phyloP scores from a whole-genome alignment of 768 basidiomycete genomes.

The Phaeolepiota aurea region DNA sequence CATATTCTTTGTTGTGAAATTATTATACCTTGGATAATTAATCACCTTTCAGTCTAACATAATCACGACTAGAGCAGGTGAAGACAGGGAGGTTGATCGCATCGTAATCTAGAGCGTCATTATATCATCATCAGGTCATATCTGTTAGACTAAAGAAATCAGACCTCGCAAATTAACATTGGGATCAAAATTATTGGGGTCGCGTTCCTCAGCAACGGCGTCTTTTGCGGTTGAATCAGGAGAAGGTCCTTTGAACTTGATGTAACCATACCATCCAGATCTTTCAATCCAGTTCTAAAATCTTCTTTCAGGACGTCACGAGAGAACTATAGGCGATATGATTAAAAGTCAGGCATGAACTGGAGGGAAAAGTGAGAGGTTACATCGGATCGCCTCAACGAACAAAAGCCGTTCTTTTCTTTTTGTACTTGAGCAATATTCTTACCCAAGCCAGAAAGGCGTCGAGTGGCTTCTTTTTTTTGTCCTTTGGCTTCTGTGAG shows the following conservation, averaged over 20 bases:
- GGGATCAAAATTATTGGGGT: constrained; percentile 51
- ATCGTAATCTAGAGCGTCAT: constrained; percentile 37
- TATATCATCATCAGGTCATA: background rate
- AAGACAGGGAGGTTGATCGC: constrained; percentile 57
- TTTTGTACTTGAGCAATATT: constrained; percentile 38
- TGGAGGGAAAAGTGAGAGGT: constrained; percentile 3
- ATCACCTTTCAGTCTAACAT: constrained; percentile 45
- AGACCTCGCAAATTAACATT: constrained; percentile 38
- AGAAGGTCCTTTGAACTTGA: too few relatives aligned
- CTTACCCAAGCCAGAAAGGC: constrained; percentile 28
- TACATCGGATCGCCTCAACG: constrained; percentile 48
- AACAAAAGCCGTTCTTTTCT: constrained; percentile 57
- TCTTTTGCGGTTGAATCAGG: too few relatives aligned
- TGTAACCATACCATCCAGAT: constrained; percentile 46
- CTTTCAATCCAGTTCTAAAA: constrained; percentile 49
- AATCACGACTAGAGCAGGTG: constrained; percentile 53
- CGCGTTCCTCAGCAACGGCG: constrained; percentile 45
- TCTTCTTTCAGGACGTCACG: constrained; percentile 50
- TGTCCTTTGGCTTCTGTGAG: constrained; percentile 26
- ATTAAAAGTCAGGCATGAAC: background rate
- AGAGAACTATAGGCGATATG: constrained; percentile 31
- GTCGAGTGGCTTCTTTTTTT: constrained; percentile 25
- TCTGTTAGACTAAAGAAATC: background rate
- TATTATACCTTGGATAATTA: background rate
- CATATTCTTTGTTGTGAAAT: background rate